These are phyloP conservation scores for Helichrysum umbraculigerum DNA, from an alignment of 129 eudicot genomes.

Conservation along the genomic window DNA sequence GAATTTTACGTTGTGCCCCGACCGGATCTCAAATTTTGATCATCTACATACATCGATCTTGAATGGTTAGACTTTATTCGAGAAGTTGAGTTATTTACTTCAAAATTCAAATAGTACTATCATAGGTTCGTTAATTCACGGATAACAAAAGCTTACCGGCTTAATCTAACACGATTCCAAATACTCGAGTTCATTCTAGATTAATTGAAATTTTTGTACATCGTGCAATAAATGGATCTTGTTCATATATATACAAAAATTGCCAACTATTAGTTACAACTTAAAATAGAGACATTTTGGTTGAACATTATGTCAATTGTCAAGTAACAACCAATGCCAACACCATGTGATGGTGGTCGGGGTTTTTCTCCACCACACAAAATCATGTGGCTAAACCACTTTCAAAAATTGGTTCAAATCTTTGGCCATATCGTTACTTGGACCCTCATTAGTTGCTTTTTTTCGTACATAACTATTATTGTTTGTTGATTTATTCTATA, in stretches of 20 bases:
- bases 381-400: conserved; percentile 41
- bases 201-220: conserved; percentile 6
- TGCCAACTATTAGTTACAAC: conserved; percentile 26
- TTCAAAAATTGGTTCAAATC: conserved; percentile 24
- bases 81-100: background rate
- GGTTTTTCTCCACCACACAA: conserved; percentile 40
- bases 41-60: too few species aligned
- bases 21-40: too few species aligned
- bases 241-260: background rate
- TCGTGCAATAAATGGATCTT: conserved; percentile 2
- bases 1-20: too few species aligned
- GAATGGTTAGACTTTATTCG: background rate
- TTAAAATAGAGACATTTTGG: conserved; percentile 31
- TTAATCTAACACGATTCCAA: background rate
- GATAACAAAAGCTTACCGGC: background rate
- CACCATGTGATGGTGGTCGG: conserved; percentile 36
- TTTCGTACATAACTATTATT: conserved; percentile 6
- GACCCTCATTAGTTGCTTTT: conserved; percentile 23
- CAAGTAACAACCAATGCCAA: background rate
- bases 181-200: background rate
- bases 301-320: conserved; percentile 17
- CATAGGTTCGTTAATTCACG: background rate
- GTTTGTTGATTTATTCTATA: background rate
- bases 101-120: background rate
- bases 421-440: conserved; percentile 35